Conservation (phyloP, 208 protist genomes). For the Leishmania major region DNA sequence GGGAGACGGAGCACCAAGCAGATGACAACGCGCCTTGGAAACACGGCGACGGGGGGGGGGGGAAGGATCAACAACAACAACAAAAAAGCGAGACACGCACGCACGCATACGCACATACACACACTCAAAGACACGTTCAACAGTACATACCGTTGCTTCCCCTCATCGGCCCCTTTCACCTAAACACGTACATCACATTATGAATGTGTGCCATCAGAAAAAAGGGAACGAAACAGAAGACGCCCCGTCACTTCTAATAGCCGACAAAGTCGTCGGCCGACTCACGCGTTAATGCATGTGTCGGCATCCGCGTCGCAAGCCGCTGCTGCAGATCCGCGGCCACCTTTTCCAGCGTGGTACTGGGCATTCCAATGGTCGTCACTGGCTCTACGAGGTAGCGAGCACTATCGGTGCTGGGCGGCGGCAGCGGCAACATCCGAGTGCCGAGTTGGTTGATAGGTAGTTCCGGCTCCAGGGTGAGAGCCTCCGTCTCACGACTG, state of each 20-base stretch:
- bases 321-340: conserved; percentile 13
- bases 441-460: conserved; percentile 31
- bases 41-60: not conserved
- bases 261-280: conserved; percentile 16
- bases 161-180: not conserved
- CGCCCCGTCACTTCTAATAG: conserved; percentile 6
- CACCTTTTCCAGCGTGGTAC: conserved; percentile 16
- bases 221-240: not conserved
- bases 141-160: not conserved
- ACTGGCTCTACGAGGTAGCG: conserved; percentile 57
- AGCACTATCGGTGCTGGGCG: conserved; percentile 39
- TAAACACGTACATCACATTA: not conserved
- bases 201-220: not conserved
- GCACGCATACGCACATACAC: not conserved
- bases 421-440: conserved; percentile 58
- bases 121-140: not conserved
- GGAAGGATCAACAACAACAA: no score
- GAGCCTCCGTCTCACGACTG: conserved; percentile 62
- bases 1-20: not conserved
- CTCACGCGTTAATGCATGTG: not conserved
- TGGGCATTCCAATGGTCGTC: conserved; percentile 14
- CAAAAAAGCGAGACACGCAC: not conserved
- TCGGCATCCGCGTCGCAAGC: conserved; percentile 7
- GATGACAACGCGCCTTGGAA: not conserved
- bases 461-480: conserved; percentile 67